phyloP scores from a whole-genome alignment of 2,329 filamentous ascomycete species.

The Neurospora sp. region DNA sequence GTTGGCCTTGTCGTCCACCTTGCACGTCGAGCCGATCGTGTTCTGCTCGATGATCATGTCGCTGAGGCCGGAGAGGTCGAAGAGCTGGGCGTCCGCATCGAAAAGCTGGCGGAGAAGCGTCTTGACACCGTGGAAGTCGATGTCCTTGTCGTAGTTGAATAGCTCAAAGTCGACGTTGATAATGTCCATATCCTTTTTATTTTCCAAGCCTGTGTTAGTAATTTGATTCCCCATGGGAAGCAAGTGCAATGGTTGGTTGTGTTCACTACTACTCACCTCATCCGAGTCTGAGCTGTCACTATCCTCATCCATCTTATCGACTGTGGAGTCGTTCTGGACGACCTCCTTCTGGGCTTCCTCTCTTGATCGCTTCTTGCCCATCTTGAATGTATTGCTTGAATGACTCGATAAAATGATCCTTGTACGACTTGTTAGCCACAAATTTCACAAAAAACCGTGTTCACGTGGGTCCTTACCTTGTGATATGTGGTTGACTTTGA shows the following conservation, averaged over 20 bases:
- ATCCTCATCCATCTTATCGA: constrained; percentile 31
- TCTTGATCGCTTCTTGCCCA: constrained; percentile 29
- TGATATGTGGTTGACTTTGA: constrained; percentile 2
- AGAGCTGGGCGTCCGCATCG: constrained; percentile 74
- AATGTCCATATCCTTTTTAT: constrained; percentile 68
- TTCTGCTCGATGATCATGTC: constrained; percentile 83
- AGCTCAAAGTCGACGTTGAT: constrained; percentile 97
- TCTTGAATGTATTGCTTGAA: constrained; percentile 9
- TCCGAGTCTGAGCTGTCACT: constrained; percentile 41
- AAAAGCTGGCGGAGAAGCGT: constrained; percentile 83
- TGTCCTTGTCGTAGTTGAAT: constrained; percentile 84
- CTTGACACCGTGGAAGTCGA: constrained; percentile 95
- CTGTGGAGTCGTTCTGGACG: constrained; percentile 16
- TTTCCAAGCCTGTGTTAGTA: neutral
- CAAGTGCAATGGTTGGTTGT: neutral
- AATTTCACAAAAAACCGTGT: neutral
- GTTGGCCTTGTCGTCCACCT: constrained; percentile 88
- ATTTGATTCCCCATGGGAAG: neutral
- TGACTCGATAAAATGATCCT: neutral
- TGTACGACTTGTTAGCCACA: neutral
- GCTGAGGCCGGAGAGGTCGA: constrained; percentile 78
- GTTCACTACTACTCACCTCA: constrained; percentile 17
- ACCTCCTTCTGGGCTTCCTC: constrained; percentile 21
- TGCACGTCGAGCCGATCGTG: constrained; percentile 85
- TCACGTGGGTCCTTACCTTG: neutral